phyloP scores from a whole-genome alignment of 139 green algal species.

The Diplosphaera chodatii region DNA sequence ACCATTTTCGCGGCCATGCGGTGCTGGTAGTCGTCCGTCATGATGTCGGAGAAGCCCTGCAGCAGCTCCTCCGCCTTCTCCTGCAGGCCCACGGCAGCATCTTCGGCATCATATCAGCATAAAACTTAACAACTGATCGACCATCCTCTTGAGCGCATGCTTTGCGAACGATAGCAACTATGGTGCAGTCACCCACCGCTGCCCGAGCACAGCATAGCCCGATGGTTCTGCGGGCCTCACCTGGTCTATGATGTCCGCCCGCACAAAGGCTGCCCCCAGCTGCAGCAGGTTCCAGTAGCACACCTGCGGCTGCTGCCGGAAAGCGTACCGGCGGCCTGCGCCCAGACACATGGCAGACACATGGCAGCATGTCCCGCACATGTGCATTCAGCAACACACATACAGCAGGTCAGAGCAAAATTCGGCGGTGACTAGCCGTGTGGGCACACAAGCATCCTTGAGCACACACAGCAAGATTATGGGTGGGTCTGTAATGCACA shows the following conservation, averaged over 20 bases:
- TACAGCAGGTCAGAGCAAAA: no score
- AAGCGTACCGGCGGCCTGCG: slow-evolving; percentile 31
- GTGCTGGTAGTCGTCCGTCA: slow-evolving; percentile 43
- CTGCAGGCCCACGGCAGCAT: slow-evolving; percentile 24
- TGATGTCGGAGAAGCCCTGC: slow-evolving; percentile 33
- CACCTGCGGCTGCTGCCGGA: slow-evolving; percentile 42
- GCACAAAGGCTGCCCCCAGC: slow-evolving; percentile 59
- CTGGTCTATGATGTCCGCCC: slow-evolving; percentile 29
- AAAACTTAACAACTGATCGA: no score
- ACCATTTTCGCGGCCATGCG: slow-evolving; percentile 64
- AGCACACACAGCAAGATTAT: slow-evolving; percentile 3
- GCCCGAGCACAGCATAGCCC: no score
- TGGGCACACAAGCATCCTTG: background rate
- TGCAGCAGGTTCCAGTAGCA: slow-evolving; percentile 62
- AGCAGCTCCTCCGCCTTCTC: slow-evolving; percentile 52
- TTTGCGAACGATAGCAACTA: no score
- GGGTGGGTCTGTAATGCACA: background rate
- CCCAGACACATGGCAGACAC: background rate
- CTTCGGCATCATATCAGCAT: no score
- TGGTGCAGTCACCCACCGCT: no score
- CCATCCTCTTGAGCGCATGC: no score
- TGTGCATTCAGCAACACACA: background rate
- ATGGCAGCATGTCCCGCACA: background rate
- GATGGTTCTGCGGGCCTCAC: background rate
- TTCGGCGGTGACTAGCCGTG: no score